Evolutionary conservation across 2,329 filamentous ascomycete species (phyloP).

Genomic region (Claviceps maximensis): DNA sequence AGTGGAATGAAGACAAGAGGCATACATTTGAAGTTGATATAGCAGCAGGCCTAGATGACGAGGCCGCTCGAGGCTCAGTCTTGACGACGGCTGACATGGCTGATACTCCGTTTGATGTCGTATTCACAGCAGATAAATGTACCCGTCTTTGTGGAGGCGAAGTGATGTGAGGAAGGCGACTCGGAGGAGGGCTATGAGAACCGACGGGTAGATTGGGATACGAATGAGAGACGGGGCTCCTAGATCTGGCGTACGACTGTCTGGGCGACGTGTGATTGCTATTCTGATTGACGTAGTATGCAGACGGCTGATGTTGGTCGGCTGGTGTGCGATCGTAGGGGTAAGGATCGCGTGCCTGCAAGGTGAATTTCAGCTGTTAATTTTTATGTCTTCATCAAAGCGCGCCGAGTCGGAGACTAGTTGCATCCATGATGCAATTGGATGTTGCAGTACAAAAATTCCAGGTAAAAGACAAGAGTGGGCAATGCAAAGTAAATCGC

Average conservation of each 20-base stretch:
- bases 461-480: background rate
- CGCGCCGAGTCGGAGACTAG: background rate
- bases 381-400: constrained; percentile 1
- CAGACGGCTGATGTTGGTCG: constrained; percentile 28
- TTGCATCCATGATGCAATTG: background rate
- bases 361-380: background rate
- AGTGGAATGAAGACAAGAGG: constrained; percentile 16
- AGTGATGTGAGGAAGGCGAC: constrained; percentile 26
- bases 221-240: constrained; percentile 37
- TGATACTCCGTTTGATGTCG: constrained; percentile 27
- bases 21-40: constrained; percentile 22
- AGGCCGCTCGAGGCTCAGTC: constrained; percentile 27
- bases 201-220: constrained; percentile 30
- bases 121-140: constrained; percentile 22
- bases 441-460: background rate
- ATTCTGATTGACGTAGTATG: constrained; percentile 35
- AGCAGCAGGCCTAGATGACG: constrained; percentile 24
- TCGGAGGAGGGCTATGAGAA: constrained; percentile 29
- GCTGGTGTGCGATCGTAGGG: constrained; percentile 27
- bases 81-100: constrained; percentile 24
- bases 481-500: background rate
- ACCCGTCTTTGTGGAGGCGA: constrained; percentile 37
- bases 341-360: constrained; percentile 38
- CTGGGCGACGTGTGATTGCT: constrained; percentile 36
- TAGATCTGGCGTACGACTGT: constrained; percentile 29